Base-by-base conservation (phyloP, 345 rosid genomes). In the Viola odorata region DNA sequence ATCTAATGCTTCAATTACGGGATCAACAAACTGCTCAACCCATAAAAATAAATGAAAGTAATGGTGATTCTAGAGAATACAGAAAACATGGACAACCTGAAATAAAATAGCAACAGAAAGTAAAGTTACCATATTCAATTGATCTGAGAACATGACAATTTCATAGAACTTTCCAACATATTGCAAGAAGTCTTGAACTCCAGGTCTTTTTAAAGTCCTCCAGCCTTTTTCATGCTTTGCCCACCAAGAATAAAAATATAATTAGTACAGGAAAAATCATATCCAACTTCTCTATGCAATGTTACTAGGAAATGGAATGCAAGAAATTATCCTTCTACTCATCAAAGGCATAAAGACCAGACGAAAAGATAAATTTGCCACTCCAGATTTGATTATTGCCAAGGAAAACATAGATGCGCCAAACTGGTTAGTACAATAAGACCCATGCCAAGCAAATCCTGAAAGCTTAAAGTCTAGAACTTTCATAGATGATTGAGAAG, bases 151-250 rank as follows among this genome's bases (percentile, higher is more conserved):
- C 56, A 91, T 82, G 12, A 95, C 79, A 73, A 95, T 82, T 83
- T 95, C 97, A 57, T 83, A 91, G 64, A 78, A 85, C 76, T 81
- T 84, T 2, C 71, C 81, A 69, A 95, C 84, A 65, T 95, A 97
- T 67, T 95, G 95, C 84, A 95, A 73, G 80, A 95, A 95, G 64
- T 85, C 88, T 73, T 91, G 96, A 44, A 91, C 92, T 68, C 96
- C 99, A 56, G 97, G 99, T 67, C 97, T 77, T 86, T 95, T 95
- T 81, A 88, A 95, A 16, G 99, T 95, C 48, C 95, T 76, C 99
- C 99, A 95, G 60, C 99, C 99, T 79, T 91, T 86, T n/a, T 91
- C 99, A 47, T 97, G 92, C 97, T 92, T 67, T 23, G 68, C 37
- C 42, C 49, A 57, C 58, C 61, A 62, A 73, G 37, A 56, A 63